Conservation (phyloP, 2,329 filamentous ascomycete species). For the Botryosphaeria agaves region DNA sequence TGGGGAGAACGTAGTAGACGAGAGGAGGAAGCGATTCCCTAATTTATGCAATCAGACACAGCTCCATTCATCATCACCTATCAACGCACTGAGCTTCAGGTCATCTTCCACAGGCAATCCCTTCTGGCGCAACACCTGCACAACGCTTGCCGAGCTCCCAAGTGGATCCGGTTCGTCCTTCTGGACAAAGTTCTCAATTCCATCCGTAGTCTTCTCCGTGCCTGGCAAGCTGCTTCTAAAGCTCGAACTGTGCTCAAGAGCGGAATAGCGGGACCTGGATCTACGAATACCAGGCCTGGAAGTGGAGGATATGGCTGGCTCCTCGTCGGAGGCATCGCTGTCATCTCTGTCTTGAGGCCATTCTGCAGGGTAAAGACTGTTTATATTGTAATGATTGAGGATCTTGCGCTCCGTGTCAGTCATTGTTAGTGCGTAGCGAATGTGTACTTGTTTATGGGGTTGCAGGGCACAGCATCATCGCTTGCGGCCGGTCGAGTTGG, state of each 20-base stretch:
- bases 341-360: constrained; percentile 76
- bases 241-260: constrained; percentile 59
- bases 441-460: too few species aligned
- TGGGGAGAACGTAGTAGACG: constrained; percentile 89
- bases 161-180: constrained; percentile 87
- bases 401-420: constrained; percentile 60
- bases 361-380: constrained; percentile 58
- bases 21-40: constrained; percentile 88
- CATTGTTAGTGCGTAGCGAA: too few species aligned
- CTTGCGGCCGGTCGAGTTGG: too few species aligned
- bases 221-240: constrained; percentile 51
- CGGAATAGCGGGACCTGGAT: constrained; percentile 67
- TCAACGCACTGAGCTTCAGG: constrained; percentile 51
- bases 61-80: not conserved
- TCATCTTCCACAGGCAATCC: constrained; percentile 78
- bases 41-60: constrained; percentile 6
- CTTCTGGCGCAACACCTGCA: constrained; percentile 57
- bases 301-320: constrained; percentile 8
- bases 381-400: constrained; percentile 78
- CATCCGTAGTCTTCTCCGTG: constrained; percentile 48
- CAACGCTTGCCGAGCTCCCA: constrained; percentile 74
- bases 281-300: constrained; percentile 27
- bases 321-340: constrained; percentile 44
- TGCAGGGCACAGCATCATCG: too few species aligned
- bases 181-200: constrained; percentile 62